Evolutionary conservation across 164 flowering plant species (phyloP), one percentile per base, ranked within the genome.

Genomic region (Dillenia turbinata): DNA sequence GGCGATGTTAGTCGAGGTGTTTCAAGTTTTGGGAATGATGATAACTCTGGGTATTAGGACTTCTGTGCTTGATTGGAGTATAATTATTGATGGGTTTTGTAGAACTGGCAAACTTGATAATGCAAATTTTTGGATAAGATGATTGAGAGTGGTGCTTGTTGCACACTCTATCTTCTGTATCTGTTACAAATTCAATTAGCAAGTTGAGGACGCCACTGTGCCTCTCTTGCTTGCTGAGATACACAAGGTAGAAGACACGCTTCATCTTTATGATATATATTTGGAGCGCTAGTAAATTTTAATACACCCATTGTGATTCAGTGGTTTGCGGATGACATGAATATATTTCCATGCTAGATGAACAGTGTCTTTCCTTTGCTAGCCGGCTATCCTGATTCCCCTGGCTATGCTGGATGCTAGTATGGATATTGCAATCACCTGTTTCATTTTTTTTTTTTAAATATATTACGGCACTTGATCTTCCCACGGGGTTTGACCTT

Each of bases 201-300:
- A 89, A 68, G 89, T 90, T 65, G 85, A 89, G 65, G 86, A 86
- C 75, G 96, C 97, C 17, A 73, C 82, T 57, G 83, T 83, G 76
- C 96, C 89, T 67, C 91, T 94, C 47, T 76, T 89, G 75, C 88
- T 90, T 52, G 97, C 96, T 48, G 97, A 90, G 73, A 89, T 86
- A 57, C 97, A 89, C 76, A 88, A 89, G 96, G 98, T 86, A 84
- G 40, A 33, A 33, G 40, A 33, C 6, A 33, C 5, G 40, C 40
- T 33, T 33, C 40, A 33, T 33, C 40, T 33, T 33, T 33, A 5
- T 33, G 40, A 33, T 33, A 33, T 33, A 33, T 33, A 33, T 33
- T 33, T 33, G 5, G 40, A 33, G 40, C 7, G 5, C 40, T 33
- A 33, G 6, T 33, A 33, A 33, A 33, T 33, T 33, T 33, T 33